Base-by-base conservation (phyloP, 2,329 filamentous ascomycete species). In the Ophiostoma ulmi region DNA sequence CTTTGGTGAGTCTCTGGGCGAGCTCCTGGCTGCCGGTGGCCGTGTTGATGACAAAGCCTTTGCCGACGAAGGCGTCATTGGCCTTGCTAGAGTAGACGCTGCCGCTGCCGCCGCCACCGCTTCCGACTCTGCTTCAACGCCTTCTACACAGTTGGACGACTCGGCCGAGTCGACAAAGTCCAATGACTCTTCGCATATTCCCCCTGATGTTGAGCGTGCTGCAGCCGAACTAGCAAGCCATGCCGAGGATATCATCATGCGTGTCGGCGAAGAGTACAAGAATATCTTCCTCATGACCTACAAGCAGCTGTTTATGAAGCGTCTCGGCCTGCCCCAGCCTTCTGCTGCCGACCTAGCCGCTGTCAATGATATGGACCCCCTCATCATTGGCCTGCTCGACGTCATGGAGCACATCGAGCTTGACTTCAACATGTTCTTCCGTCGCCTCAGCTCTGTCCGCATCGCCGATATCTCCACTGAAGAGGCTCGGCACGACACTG, bases 341-440 rank as follows among this genome's bases (percentile, higher is more conserved):
- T 20, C 65, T 5, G 8, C 22, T 39, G 20, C 55, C 36, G 63
- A 66, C 3, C 67, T 69, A 89, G 88, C 76, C 86, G 82, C 0
- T 84, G 86, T 75, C 88, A 90, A 73, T 87, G 94, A 97, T 78
- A 97, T 97, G 75, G 86, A 96, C 31, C 81, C 85, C 0, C 80
- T 98, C 2, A 95, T 94, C 78, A 93, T 90, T n/a, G 88, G 92
- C 70, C 80, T 92, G 13, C 84, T 99, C 0, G 93, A 97, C 77
- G 89, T 87, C 0, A 84, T 99, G 80, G 91, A 97, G 78, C 86
- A 86, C 0, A 81, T 94, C 22, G 91, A 96, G 77, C 82, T 99
- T 2, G 95, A 99, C 78, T 99, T 97, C 80, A 92, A 97, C 77
- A 91, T 96, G 76, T 95, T 96, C 78, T 98, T 98, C 85, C 87